phyloP scores from a whole-genome alignment of 257 asterid species.

The Salvia splendens region DNA sequence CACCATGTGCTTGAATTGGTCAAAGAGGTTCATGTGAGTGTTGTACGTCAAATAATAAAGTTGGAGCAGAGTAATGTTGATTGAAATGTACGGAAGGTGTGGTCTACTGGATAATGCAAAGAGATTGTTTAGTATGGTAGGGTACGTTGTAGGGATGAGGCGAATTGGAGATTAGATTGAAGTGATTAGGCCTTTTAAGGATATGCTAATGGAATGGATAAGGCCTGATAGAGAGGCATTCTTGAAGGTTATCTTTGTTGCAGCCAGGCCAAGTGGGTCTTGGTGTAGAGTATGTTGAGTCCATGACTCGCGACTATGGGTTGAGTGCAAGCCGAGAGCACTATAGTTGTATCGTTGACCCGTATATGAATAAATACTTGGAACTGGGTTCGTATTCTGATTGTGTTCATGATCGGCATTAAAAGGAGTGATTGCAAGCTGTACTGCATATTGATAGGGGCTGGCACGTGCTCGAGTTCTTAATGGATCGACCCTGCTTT shows the following conservation, averaged over 20 bases:
- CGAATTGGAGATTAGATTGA: conserved; percentile 51
- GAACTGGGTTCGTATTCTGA: too few species aligned
- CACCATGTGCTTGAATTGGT: conserved; percentile 69
- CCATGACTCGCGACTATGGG: conserved; percentile 57
- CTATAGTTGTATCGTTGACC: conserved; percentile 72
- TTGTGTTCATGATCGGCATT: neutral
- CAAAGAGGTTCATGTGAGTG: conserved; percentile 62
- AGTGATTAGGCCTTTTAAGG: conserved; percentile 53
- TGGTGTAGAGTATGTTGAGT: conserved; percentile 66
- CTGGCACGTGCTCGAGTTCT: neutral
- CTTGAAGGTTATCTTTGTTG: conserved; percentile 75
- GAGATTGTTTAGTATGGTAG: conserved; percentile 53
- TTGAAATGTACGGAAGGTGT: conserved; percentile 87
- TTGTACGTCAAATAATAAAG: conserved; percentile 42
- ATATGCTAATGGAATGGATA: conserved; percentile 64
- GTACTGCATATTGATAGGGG: neutral
- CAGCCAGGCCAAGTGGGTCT: conserved; percentile 81
- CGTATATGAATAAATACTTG: neutral
- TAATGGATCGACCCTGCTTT: neutral
- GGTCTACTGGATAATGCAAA: conserved; percentile 62
- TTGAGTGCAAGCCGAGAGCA: conserved; percentile 67
- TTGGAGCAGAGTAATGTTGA: conserved; percentile 66
- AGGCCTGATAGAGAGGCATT: conserved; percentile 77
- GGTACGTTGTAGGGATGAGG: conserved; percentile 39
- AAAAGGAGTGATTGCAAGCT: neutral